Base-by-base conservation (phyloP, 495 filamentous ascomycete species). In the Penicilliopsis zonata region DNA sequence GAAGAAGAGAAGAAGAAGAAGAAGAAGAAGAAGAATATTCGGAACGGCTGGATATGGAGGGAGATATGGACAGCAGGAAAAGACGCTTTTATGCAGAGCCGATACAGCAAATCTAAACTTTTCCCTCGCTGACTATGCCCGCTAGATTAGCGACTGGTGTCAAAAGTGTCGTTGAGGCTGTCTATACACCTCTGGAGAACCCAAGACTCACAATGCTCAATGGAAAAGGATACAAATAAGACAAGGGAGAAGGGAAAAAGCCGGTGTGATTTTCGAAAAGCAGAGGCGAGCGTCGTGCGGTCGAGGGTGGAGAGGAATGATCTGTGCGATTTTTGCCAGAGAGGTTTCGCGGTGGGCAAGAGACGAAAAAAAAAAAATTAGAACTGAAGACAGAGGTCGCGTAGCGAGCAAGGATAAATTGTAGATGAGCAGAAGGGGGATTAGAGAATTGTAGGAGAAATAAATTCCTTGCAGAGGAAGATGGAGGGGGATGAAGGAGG, bases 131-230 rank as follows among this genome's bases (percentile, higher is more conserved):
- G 22, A 39, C 27, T 18, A 21, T 34, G 22, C n/a, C n/a, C n/a
- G n/a, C n/a, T n/a, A n/a, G n/a, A n/a, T n/a, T n/a, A n/a, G n/a
- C n/a, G n/a, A n/a, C n/a, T n/a, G n/a, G n/a, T n/a, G n/a, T n/a
- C n/a, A n/a, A n/a, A n/a, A n/a, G n/a, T 36, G 34, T 12, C 42
- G 13, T 4, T 20, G 15, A 35, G 20, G 13, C 24, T 19, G 23
- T 15, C 17, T 19, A 21, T 17, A 28, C 13, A 24, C 30, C 32
- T 44, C 24, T 28, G 18, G 18, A 27, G 20, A 35, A 32, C 8
- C 28, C 15, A 16, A 31, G 30, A 54, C 56, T 52, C 43, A 61
- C 53, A 55, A 57, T 55, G 52, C 54, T 39, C 46, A 37, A 52
- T 46, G 28, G 30, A 50, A 41, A 31, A 34, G 30, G n/a, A 35